Evolutionary conservation across 768 basidiomycete species (phyloP).

Genomic region (Psilocybe subaeruginosa): DNA sequence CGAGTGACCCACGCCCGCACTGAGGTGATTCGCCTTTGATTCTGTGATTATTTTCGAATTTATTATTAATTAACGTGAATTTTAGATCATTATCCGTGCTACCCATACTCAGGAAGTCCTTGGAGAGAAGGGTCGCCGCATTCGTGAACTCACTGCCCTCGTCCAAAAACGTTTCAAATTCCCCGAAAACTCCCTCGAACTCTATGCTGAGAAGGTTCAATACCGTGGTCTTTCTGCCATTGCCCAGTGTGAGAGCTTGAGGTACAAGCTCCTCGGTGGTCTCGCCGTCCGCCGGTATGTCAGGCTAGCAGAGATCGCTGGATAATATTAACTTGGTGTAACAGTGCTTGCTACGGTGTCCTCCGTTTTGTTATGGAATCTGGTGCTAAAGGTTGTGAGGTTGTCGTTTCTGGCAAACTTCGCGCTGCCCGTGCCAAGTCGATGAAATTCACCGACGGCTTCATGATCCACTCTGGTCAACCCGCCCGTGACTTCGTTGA

Average conservation of each 20-base stretch:
- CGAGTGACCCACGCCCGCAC: slow-evolving; percentile 99
- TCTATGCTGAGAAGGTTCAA: slow-evolving; percentile 99
- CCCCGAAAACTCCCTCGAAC: slow-evolving; percentile 97
- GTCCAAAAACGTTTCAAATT: slow-evolving; percentile 99
- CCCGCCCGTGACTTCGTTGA: slow-evolving; percentile 96
- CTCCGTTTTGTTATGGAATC: slow-evolving; percentile 99
- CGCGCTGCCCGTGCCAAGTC: slow-evolving; percentile 99
- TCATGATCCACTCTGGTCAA: slow-evolving; percentile 99
- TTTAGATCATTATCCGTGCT: slow-evolving; percentile 97
- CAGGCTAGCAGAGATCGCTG: background rate
- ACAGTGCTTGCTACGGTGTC: slow-evolving; percentile 88
- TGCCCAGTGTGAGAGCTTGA: slow-evolving; percentile 96
- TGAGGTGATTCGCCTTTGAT: slow-evolving; percentile 57
- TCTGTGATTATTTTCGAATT: background rate
- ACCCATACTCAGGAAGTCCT: slow-evolving; percentile 99
- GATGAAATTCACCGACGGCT: slow-evolving; percentile 99
- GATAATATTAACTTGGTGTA: background rate
- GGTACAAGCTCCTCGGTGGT: slow-evolving; percentile 99
- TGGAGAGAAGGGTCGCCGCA: slow-evolving; percentile 99
- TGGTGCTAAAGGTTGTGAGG: slow-evolving; percentile 99
- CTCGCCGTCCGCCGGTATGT: slow-evolving; percentile 96
- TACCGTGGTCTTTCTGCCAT: slow-evolving; percentile 97
- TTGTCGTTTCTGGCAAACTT: slow-evolving; percentile 99
- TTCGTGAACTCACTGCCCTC: slow-evolving; percentile 96
- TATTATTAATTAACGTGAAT: slow-evolving; percentile 1